Evolutionary conservation across 1,284 basidiomycete genomes (phyloP).

Genomic region (Cutaneotrichosporon cyanovorans): DNA sequence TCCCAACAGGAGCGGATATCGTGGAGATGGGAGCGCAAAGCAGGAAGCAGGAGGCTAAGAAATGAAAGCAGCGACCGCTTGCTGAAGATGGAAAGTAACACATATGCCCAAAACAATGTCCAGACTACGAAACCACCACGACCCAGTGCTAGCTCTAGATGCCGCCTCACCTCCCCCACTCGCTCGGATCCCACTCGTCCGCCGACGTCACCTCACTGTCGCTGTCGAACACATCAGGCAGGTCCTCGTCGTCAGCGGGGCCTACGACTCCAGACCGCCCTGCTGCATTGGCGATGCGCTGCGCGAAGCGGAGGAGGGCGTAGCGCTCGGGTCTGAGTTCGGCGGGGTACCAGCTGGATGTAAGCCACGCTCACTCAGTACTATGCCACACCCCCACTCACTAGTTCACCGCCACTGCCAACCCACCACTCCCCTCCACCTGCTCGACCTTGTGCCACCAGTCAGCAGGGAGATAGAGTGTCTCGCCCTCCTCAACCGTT

Average conservation of each 20-base stretch:
- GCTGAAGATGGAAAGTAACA: too few relatives aligned
- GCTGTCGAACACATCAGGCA: slow-evolving; percentile 22
- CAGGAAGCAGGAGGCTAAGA: too few relatives aligned
- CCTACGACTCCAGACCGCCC: slow-evolving; percentile 28
- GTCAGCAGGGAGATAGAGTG: slow-evolving; percentile 76
- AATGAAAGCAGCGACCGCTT: too few relatives aligned
- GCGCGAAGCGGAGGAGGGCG: slow-evolving; percentile 29
- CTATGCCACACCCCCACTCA: slow-evolving; percentile 54
- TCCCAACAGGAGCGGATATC: too few relatives aligned
- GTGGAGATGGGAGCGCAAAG: too few relatives aligned
- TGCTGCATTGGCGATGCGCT: slow-evolving; percentile 27
- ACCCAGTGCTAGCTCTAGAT: too few relatives aligned
- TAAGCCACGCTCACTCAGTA: too few relatives aligned
- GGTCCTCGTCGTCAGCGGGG: slow-evolving; percentile 23
- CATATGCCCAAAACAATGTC: too few relatives aligned
- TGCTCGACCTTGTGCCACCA: slow-evolving; percentile 88
- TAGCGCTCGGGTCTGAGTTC: slow-evolving; percentile 27
- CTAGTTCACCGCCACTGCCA: slow-evolving; percentile 72
- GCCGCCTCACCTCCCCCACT: slow-evolving; percentile 25
- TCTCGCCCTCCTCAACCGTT: slow-evolving; percentile 62
- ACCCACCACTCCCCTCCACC: slow-evolving; percentile 46
- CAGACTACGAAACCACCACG: too few relatives aligned
- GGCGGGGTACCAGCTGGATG: slow-evolving; percentile 32
- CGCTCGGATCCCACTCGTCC: slow-evolving; percentile 32
- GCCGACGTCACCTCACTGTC: slow-evolving; percentile 19